phyloP scores from a whole-genome alignment of 768 basidiomycete genomes.

The Naganishia vaughanmartiniae region DNA sequence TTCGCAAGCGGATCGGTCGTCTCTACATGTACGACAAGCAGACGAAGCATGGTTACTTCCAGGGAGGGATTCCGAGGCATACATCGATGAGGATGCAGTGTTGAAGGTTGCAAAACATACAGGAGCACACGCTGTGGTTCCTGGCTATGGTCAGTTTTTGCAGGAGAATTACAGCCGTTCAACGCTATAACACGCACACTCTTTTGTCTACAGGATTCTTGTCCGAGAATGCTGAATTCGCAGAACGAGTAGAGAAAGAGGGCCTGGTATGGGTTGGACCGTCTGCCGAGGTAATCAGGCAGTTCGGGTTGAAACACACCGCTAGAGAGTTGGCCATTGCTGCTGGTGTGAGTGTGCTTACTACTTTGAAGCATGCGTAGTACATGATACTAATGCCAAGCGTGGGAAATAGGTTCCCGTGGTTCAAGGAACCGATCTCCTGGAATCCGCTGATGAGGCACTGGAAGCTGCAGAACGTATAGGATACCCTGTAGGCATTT shows the following conservation, averaged over 20 bases:
- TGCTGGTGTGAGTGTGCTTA: conserved; percentile 51
- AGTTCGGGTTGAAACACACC: conserved; percentile 66
- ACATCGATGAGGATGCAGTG: conserved; percentile 36
- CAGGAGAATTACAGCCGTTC: background rate
- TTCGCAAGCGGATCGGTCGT: conserved; percentile 61
- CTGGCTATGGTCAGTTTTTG: conserved; percentile 43
- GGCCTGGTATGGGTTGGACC: conserved; percentile 66
- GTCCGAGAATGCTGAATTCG: conserved; percentile 64
- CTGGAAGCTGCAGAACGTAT: conserved; percentile 54
- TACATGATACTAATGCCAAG: background rate
- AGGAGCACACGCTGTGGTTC: conserved; percentile 41
- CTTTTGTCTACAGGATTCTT: conserved; percentile 57
- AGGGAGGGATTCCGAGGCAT: conserved; percentile 36
- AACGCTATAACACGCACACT: background rate
- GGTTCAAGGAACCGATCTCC: conserved; percentile 61
- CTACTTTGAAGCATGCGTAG: background rate
- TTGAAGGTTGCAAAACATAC: conserved; percentile 38
- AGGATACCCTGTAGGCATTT: conserved; percentile 57
- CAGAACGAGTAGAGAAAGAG: conserved; percentile 55
- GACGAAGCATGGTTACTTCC: conserved; percentile 54
- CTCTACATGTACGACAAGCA: conserved; percentile 62
- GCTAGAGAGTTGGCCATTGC: conserved; percentile 57
- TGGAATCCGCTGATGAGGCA: conserved; percentile 55
- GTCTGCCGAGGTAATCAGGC: conserved; percentile 56
- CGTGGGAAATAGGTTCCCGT: conserved; percentile 54